A percentile compares a stretch with the other conserved stretches of the same genome.
phyloP scores from a whole-genome alignment of 768 basidiomycete species.

The Tylopilus sp. region DNA sequence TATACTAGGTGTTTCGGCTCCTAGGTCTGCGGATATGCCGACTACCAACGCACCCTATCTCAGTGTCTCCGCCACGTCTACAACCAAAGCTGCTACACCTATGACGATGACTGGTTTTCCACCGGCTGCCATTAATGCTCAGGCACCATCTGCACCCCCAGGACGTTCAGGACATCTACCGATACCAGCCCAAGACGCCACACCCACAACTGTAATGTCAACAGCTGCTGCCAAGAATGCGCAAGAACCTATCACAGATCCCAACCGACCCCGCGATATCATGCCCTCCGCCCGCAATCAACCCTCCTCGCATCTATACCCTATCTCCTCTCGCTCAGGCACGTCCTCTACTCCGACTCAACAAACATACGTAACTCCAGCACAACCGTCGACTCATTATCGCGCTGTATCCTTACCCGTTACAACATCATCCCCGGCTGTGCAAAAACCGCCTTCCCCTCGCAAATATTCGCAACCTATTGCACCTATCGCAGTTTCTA shows the following conservation, averaged over 20 bases:
- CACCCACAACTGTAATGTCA: constrained; percentile 8
- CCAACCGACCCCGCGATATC: constrained; percentile 22
- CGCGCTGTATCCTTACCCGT: constrained; percentile 38
- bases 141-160: constrained; percentile 4
- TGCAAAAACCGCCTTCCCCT: constrained; percentile 26
- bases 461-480: constrained; percentile 30
- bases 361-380: constrained; percentile 20
- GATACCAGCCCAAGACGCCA: constrained; percentile 15
- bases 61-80: neutral
- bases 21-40: constrained; percentile 10
- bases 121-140: constrained; percentile 4
- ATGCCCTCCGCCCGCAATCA: constrained; percentile 17
- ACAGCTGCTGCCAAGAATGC: constrained; percentile 15
- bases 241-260: constrained; percentile 20
- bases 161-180: constrained; percentile 14
- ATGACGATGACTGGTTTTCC: constrained; percentile 3
- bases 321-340: constrained; percentile 21
- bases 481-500: constrained; percentile 20
- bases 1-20: constrained; percentile 5
- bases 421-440: constrained; percentile 13
- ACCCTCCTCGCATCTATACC: constrained; percentile 21
- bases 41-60: constrained; percentile 1
- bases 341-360: constrained; percentile 16
- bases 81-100: constrained; percentile 7
- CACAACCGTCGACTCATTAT: constrained; percentile 29